A percentile compares a stretch with the other conserved stretches of the same genome.
Conservation (phyloP, 352 stramenopile genomes). For the Phytophthora uliginosa region DNA sequence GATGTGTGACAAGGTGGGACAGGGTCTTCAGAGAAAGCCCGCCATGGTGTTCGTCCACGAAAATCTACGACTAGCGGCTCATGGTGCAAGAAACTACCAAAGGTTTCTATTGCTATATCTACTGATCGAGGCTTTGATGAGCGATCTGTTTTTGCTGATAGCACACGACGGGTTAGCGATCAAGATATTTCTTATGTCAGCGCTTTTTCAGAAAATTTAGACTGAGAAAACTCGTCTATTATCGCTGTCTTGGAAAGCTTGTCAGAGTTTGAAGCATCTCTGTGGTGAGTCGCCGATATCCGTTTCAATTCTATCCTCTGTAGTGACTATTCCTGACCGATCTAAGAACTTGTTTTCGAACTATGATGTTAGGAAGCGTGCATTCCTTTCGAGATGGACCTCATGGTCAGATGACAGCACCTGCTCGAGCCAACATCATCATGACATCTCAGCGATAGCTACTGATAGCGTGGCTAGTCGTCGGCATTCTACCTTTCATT, state of each 20-base stretch:
- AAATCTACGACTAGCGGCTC: conserved; percentile 11
- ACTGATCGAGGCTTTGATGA: conserved; percentile 35
- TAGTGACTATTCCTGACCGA: too few species aligned
- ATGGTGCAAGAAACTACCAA: conserved; percentile 21
- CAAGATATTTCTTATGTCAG: too few species aligned
- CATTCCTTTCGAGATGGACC: neutral
- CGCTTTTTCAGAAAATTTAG: too few species aligned
- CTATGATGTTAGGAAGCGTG: neutral
- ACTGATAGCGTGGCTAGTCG: neutral
- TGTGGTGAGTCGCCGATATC: too few species aligned
- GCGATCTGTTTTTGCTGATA: conserved; percentile 37
- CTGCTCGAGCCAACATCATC: too few species aligned
- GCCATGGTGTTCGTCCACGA: conserved; percentile 27
- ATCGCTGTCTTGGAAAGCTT: too few species aligned
- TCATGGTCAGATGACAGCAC: too few species aligned
- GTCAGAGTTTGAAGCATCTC: too few species aligned
- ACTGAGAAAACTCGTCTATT: too few species aligned
- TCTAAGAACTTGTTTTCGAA: too few species aligned
- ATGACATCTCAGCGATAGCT: neutral
- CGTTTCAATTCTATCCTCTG: too few species aligned
- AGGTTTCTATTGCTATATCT: conserved; percentile 28
- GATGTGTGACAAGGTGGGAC: conserved; percentile 5
- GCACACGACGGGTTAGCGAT: conserved; percentile 21
- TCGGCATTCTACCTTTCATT: conserved; percentile 10
- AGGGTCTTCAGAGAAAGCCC: conserved; percentile 1